Evolutionary conservation across 2,329 filamentous ascomycete genomes (phyloP), one percentile per base, ranked within the genome.

Genomic region (Pseudocercospora fijiensis): DNA sequence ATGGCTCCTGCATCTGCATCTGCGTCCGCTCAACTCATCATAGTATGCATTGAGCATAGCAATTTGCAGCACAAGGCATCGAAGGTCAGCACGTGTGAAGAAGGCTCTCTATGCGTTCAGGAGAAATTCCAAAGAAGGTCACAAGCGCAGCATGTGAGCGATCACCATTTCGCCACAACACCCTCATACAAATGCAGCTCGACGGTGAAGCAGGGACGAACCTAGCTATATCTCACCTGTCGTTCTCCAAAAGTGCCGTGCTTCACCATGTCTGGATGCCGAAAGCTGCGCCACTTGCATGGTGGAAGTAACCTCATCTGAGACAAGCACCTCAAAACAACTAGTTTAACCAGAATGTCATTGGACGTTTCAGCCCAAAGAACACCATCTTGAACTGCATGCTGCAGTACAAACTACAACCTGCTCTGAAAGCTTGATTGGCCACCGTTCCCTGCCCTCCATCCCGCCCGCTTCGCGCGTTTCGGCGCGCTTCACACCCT

Each of bases 101-200:
- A 11, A 49, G 8, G 22, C 4, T 2, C 45, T 24, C 9, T 22
- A 13, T 24, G 24, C 45, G 13, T 11, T 26, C 20, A 18, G 45
- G 45, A 22, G 2, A 9, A 22, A 9, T 2, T 22, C 45, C 30
- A 49, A 49, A 30, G 26, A 58, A 30, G 43, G 2, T 24, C 28
- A 30, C 13, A 41, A 45, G 11, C 24, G 57, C 43, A 49, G 57
- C 57, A 47, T 58, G 43, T 47, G 41, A 45, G 33, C 27, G 57
- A 49, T 58, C 37, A 27, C 33, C 57, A 18, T 47, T 45, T 37
- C 37, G 57, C 57, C 57, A 47, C 43, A 47, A 58, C 57, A 49
- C 41, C 57, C 37, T 58, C 43, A 18, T 26, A 49, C 41, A 58
- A 28, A 28, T 30, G n/a, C 3, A 58, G 1, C 41, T 4, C 30